phyloP scores from a whole-genome alignment of 2,329 filamentous ascomycete genomes.

The Pestalotiopsis sp. region DNA sequence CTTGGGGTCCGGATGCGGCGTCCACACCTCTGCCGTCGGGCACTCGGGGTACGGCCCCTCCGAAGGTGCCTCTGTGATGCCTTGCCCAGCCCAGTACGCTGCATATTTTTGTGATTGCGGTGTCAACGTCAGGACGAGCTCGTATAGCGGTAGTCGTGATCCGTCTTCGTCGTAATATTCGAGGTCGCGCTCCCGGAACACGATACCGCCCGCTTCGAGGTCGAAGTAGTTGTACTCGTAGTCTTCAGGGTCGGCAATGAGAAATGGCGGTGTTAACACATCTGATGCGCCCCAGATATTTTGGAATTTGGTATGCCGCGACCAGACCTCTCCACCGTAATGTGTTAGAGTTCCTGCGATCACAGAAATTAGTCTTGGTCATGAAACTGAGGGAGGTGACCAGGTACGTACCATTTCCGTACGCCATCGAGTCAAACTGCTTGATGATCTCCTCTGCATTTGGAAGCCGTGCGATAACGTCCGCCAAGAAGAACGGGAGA shows the following conservation, averaged over 20 bases:
- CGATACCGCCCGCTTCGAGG: conserved; percentile 6
- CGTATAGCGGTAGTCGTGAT: conserved; percentile 13
- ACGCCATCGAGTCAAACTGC: conserved; percentile 9
- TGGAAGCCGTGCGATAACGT: conserved; percentile 10
- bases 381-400: no score
- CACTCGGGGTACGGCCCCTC: conserved; percentile 13
- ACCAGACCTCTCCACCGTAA: conserved; percentile 13
- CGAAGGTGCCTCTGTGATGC: conserved; percentile 2
- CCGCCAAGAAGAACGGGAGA: conserved; percentile 14
- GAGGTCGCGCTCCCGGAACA: conserved; percentile 10
- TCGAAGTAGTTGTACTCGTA: conserved; percentile 14
- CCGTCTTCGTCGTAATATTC: conserved; percentile 15
- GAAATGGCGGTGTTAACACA: conserved; percentile 5
- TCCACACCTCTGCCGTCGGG: conserved; percentile 13
- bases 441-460: conserved; percentile 12
- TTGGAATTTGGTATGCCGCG: conserved; percentile 7
- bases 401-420: conserved; percentile 12
- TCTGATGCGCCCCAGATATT: conserved; percentile 13
- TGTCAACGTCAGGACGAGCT: conserved; percentile 9
- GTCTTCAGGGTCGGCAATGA: conserved; percentile 14
- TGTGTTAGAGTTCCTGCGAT: conserved; percentile 11
- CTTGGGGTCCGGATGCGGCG: conserved; percentile 15
- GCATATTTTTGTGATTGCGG: conserved; percentile 8
- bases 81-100: conserved; percentile 4
- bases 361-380: background rate